These are phyloP conservation scores for Galeopsis tetrahit DNA, from an alignment of 257 asterid species.

Conservation along the genomic window DNA sequence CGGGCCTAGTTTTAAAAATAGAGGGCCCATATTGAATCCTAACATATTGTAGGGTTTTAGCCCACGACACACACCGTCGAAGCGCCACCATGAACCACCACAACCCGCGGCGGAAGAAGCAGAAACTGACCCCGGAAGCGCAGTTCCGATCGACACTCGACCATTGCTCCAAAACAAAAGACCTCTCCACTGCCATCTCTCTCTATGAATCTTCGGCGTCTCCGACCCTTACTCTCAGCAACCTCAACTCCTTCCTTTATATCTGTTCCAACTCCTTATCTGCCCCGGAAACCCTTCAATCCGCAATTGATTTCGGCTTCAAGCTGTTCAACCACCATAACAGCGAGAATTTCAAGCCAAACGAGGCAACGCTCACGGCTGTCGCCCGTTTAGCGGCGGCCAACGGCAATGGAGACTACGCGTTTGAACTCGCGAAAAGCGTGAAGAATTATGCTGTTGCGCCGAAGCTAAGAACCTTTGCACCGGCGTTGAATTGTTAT, in stretches of 20 bases:
- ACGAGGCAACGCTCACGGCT: constrained; percentile 87
- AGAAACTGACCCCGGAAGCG: constrained; percentile 67
- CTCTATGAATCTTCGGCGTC: constrained; percentile 67
- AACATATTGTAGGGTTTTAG: constrained; percentile 19
- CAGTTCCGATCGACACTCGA: constrained; percentile 75
- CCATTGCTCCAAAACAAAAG: constrained; percentile 66
- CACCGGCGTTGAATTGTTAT: constrained; percentile 76
- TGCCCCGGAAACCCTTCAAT: constrained; percentile 43
- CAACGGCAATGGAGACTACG: constrained; percentile 75
- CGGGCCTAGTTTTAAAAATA: background rate
- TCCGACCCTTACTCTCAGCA: constrained; percentile 54
- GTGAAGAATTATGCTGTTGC: constrained; percentile 43
- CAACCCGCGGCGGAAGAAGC: constrained; percentile 62
- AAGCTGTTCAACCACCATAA: constrained; percentile 50
- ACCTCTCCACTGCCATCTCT: constrained; percentile 68
- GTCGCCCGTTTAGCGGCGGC: constrained; percentile 83
- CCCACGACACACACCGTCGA: constrained; percentile 29
- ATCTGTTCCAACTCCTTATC: constrained; percentile 71
- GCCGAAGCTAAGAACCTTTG: constrained; percentile 80
- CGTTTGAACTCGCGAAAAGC: constrained; percentile 79
- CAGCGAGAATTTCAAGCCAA: constrained; percentile 53
- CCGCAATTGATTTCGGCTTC: constrained; percentile 80
- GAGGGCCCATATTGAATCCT: background rate
- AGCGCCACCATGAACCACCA: constrained; percentile 53
- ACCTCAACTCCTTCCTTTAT: constrained; percentile 82